phyloP scores from a whole-genome alignment of 1,284 basidiomycete species.

The Golubevia pallescens region DNA sequence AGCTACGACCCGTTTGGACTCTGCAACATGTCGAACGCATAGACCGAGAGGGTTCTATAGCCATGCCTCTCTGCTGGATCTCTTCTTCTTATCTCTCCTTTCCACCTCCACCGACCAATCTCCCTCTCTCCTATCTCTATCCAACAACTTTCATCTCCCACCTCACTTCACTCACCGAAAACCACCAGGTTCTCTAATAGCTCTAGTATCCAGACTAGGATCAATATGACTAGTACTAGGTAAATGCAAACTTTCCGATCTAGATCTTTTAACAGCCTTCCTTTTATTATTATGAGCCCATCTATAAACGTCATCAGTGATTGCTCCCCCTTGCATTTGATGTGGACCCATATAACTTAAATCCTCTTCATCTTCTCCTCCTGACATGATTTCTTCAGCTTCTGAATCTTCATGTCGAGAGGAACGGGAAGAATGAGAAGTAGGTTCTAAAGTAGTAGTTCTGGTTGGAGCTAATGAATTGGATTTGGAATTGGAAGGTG shows the following conservation, averaged over 20 bases:
- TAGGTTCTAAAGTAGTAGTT: not conserved
- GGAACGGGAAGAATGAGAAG: conserved; percentile 11
- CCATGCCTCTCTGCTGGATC: too few relatives aligned
- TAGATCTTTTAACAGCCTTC: conserved; percentile 24
- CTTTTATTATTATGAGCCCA: conserved; percentile 60
- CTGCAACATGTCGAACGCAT: too few relatives aligned
- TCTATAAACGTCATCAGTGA: conserved; percentile 59
- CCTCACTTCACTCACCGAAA: conserved; percentile 21
- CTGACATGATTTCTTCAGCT: not conserved
- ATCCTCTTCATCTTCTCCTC: not conserved
- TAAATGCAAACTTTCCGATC: conserved; percentile 52
- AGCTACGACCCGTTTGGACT: too few relatives aligned
- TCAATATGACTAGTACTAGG: conserved; percentile 52
- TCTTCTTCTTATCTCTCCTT: too few relatives aligned
- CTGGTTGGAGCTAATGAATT: conserved; percentile 11
- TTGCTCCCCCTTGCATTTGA: conserved; percentile 56
- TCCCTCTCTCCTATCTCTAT: too few relatives aligned
- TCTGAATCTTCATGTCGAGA: conserved; percentile 1
- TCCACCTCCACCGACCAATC: too few relatives aligned
- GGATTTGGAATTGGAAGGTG: conserved; percentile 20
- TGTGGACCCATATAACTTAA: conserved; percentile 48
- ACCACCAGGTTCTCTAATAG: conserved; percentile 56
- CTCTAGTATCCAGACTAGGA: conserved; percentile 40
- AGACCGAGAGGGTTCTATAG: too few relatives aligned
- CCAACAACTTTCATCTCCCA: too few relatives aligned